Conservation (phyloP, 345 rosid species). For the Salix purpurea region DNA sequence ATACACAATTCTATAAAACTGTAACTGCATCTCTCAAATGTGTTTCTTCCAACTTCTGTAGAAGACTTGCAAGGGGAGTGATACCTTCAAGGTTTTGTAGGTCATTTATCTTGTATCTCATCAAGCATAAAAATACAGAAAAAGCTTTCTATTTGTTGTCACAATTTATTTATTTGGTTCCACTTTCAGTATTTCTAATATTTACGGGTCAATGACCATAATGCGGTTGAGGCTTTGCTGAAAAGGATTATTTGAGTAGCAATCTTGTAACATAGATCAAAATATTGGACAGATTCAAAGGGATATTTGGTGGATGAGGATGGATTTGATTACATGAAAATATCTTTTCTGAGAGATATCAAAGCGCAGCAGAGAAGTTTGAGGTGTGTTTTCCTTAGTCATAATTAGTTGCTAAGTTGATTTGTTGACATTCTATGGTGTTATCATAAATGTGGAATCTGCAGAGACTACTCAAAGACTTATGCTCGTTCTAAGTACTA, state of each 20-base stretch:
- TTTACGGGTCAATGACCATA: not conserved
- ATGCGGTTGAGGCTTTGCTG: not conserved
- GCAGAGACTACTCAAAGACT: slow-evolving; percentile 98
- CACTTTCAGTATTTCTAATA: not conserved
- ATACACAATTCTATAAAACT: too few species aligned
- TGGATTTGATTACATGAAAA: slow-evolving; percentile 94
- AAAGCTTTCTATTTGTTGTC: not conserved
- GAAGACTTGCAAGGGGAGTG: not conserved
- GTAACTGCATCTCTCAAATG: not conserved
- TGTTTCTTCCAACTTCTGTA: not conserved
- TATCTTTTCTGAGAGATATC: slow-evolving; percentile 89
- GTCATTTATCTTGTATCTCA: not conserved
- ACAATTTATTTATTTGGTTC: not conserved
- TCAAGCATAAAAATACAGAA: too few species aligned
- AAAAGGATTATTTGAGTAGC: not conserved
- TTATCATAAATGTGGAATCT: slow-evolving; percentile 21
- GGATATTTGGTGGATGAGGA: slow-evolving; percentile 98
- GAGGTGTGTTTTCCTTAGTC: slow-evolving; percentile 41
- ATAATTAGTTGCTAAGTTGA: not conserved
- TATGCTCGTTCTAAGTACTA: slow-evolving; percentile 92
- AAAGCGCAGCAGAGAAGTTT: slow-evolving; percentile 94
- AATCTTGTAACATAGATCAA: slow-evolving; percentile 4
- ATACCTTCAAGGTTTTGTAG: not conserved
- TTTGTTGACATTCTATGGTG: slow-evolving; percentile 2
- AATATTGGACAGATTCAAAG: slow-evolving; percentile 63